These are phyloP conservation scores for Colletotrichum cereale DNA, from an alignment of 2,329 filamentous ascomycete genomes.

Conservation along the genomic window DNA sequence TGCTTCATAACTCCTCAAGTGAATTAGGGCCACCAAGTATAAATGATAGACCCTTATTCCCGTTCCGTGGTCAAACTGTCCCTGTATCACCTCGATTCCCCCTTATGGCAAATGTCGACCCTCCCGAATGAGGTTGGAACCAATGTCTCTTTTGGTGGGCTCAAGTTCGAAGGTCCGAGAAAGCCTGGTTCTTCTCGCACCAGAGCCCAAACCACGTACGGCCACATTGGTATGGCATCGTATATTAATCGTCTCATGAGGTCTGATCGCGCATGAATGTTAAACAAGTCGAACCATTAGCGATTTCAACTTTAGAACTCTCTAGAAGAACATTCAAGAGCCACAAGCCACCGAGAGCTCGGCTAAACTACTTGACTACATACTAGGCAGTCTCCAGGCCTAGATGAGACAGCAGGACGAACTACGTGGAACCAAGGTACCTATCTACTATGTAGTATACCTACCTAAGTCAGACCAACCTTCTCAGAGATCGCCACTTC, in stretches of 20 bases:
- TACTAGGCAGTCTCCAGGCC: not conserved
- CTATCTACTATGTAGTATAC: not conserved
- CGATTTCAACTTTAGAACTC: not conserved
- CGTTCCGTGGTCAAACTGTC: not conserved
- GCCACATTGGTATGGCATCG: not conserved
- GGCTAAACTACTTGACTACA: no score
- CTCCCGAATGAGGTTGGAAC: not conserved
- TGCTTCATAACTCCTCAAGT: not conserved
- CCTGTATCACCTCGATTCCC: not conserved
- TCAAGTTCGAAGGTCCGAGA: not conserved
- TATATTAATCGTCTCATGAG: not conserved
- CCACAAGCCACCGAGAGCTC: not conserved
- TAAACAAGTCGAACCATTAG: not conserved
- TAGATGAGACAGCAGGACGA: not conserved
- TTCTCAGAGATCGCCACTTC: not conserved
- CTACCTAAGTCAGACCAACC: not conserved
- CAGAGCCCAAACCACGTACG: not conserved
- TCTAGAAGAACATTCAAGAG: not conserved
- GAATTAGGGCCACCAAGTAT: not conserved
- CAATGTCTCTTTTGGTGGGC: no score
- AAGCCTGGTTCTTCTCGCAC: not conserved
- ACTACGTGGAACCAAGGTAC: not conserved
- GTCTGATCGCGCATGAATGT: not conserved
- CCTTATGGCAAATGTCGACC: not conserved
- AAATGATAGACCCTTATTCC: not conserved